phyloP scores from a whole-genome alignment of 2,329 filamentous ascomycete genomes.

The Lachnellula occidentalis region DNA sequence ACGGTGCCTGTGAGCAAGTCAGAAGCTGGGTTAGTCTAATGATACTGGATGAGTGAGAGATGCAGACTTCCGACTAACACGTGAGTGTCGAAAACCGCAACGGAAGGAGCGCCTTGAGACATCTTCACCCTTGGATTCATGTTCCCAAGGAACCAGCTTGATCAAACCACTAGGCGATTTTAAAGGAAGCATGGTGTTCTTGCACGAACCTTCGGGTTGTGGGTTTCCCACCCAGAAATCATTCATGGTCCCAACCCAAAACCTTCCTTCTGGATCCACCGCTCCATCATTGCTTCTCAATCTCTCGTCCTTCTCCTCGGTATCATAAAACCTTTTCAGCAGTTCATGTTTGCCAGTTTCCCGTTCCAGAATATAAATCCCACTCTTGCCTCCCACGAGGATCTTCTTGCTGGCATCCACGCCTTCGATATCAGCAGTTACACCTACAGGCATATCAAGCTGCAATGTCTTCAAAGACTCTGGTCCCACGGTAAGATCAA shows the following conservation, averaged over 20 bases:
- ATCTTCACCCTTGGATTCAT: neutral
- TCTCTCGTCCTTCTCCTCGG: conserved; percentile 32
- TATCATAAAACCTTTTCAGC: conserved; percentile 42
- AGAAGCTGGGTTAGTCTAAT: neutral
- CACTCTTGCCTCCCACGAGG: conserved; percentile 73
- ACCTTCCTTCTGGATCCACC: conserved; percentile 72
- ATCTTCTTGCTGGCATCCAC: conserved; percentile 60
- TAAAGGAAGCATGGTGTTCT: neutral
- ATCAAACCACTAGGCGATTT: neutral
- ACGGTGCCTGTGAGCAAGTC: conserved; percentile 52
- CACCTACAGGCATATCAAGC: conserved; percentile 50
- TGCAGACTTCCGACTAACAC: neutral
- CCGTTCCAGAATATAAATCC: conserved; percentile 72
- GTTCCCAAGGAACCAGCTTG: neutral
- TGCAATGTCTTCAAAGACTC: conserved; percentile 31
- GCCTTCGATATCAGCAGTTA: conserved; percentile 73
- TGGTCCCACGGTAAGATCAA: conserved; percentile 58
- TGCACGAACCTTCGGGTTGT: conserved; percentile 31
- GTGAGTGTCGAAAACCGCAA: neutral
- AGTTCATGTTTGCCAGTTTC: conserved; percentile 49
- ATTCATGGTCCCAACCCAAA: conserved; percentile 85
- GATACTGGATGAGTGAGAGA: neutral
- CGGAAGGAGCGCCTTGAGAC: neutral
- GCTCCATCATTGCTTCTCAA: conserved; percentile 76
- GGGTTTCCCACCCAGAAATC: conserved; percentile 50